Evolutionary conservation across 208 protist genomes (phyloP), one percentile per base, ranked within the genome.

Genomic region (Leishmania gerbilli): DNA sequence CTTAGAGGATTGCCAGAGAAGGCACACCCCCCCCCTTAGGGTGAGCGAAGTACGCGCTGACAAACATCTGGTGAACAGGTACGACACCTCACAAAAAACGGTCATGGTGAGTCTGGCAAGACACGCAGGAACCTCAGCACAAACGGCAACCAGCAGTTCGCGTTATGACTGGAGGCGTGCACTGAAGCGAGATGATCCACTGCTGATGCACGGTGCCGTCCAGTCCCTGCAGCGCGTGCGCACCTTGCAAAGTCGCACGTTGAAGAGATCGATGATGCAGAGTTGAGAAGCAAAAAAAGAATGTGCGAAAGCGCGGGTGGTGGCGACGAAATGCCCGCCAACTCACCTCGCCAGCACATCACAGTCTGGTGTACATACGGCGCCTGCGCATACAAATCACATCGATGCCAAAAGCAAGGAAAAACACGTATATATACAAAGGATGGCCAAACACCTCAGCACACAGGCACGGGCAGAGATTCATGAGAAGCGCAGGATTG

Each of bases 301-400:
- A 5, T 55, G 56, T n/a, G 13, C 53, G 49, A 24, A 62, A 31
- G 56, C 27, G 27, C 58, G 49, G 55, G 62, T 47, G 49, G n/a
- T 37, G 45, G 8, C 31, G 51, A 67, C 55, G 37, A 49, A 51
- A 51, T 24, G 62, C n/a, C 34, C 1, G 56, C 55, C 58, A 67
- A 34, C 40, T 17, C 69, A 53, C 45, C 69, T 51, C 40, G 8
- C 21, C 4, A 45, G 45, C 45, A 51, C 40, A 51, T n/a, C 69
- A 40, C 69, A 55, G 69, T 53, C 69, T 74, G 21, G 45, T 74
- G 27, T 74, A 74, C 69, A 74, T 74, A 15, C 34, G 24, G 67
- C 21, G 4, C 37, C 47, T 51, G 40, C 31, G 40, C n/a, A 51
- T 1, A 7, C 6, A 7, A 51, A 37, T 74, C 9, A 37, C 37